phyloP scores from a whole-genome alignment of 805 yeast species.

The Starmerella sp. region DNA sequence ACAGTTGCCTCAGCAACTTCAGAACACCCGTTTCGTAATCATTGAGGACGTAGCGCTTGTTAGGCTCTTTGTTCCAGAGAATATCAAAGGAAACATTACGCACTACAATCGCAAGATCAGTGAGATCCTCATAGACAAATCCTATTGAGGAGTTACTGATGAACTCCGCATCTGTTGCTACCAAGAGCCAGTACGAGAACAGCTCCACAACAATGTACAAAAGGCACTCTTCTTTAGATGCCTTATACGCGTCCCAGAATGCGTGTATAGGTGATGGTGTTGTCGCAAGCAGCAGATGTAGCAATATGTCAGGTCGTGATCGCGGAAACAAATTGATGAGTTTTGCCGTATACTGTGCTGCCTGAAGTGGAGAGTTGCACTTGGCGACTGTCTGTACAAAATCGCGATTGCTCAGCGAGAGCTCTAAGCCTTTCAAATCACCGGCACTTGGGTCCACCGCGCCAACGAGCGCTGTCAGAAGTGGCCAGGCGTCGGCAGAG shows the following conservation, averaged over 20 bases:
- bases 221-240: conserved; percentile 18
- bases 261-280: conserved; percentile 8
- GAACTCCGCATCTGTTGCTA: conserved; percentile 55
- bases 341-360: conserved; percentile 12
- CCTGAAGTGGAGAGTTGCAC: not conserved
- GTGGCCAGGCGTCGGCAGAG: conserved; percentile 3
- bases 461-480: conserved; percentile 1
- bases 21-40: conserved; percentile 33
- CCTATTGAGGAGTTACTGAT: conserved; percentile 37
- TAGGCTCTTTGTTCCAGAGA: conserved; percentile 32
- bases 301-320: conserved; percentile 4
- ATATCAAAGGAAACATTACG: conserved; percentile 41
- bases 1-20: conserved; percentile 51
- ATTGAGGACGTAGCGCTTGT: not conserved
- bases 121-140: conserved; percentile 33
- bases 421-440: not conserved
- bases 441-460: not conserved
- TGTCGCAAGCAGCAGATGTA: conserved; percentile 7
- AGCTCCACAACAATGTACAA: conserved; percentile 48
- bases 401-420: not conserved
- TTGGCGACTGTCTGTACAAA: not conserved
- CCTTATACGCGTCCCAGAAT: conserved; percentile 16
- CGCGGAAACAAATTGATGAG: conserved; percentile 12
- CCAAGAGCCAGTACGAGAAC: conserved; percentile 53
- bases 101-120: conserved; percentile 37